phyloP scores from a whole-genome alignment of 495 filamentous ascomycete genomes.

The Talaromyces nanjingensis region DNA sequence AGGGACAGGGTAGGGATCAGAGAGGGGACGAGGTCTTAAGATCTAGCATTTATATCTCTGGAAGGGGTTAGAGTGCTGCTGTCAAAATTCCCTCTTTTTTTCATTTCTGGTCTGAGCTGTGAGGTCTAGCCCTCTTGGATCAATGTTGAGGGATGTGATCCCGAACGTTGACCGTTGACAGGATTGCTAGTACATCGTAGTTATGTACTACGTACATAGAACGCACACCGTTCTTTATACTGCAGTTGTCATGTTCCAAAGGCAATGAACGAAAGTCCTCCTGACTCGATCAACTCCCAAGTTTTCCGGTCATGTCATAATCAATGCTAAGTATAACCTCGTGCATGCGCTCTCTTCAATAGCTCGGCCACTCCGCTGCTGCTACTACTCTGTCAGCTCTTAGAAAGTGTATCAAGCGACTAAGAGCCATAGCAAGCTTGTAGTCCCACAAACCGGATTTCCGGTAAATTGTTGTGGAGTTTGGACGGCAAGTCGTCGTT shows the following conservation, averaged over 20 bases:
- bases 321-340: not conserved
- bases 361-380: not conserved
- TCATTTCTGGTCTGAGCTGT: not conserved
- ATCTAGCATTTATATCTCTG: not conserved
- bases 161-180: not conserved
- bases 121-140: not conserved
- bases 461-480: not conserved
- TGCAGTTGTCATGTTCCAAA: not conserved
- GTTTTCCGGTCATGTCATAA: not conserved
- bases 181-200: not conserved
- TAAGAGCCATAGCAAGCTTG: not conserved
- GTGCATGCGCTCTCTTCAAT: not conserved
- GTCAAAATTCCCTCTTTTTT: not conserved
- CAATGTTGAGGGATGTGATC: not conserved
- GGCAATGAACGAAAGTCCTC: not conserved
- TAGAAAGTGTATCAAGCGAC: not conserved
- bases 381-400: not conserved
- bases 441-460: not conserved
- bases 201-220: not conserved
- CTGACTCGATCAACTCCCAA: not conserved
- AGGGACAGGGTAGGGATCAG: not conserved
- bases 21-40: not conserved
- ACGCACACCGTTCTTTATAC: not conserved
- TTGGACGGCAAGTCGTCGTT: not conserved
- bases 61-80: not conserved